These are phyloP conservation scores for Codiaeum variegatum DNA, from an alignment of 441 rosid genomes.

Conservation along the genomic window DNA sequence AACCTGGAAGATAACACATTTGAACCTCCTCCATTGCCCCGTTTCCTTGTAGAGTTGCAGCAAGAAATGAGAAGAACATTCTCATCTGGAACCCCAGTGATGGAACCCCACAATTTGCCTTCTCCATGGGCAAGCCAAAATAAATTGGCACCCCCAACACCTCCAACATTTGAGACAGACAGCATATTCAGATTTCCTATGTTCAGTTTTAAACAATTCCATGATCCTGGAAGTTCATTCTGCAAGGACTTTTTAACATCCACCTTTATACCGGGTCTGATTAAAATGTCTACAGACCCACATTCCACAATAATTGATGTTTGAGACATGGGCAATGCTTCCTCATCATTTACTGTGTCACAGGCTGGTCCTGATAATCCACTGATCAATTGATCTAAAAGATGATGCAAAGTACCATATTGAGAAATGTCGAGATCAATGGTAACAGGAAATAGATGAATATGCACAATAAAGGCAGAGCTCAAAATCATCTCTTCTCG, in stretches of 20 bases:
- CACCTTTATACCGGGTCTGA: constrained; percentile 56
- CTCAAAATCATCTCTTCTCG: constrained; percentile 66
- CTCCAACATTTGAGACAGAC: constrained; percentile 76
- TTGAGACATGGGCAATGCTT: constrained; percentile 43
- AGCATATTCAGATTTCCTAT: constrained; percentile 58
- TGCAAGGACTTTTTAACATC: constrained; percentile 56
- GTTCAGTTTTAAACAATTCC: constrained; percentile 65
- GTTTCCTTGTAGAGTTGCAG: constrained; percentile 75
- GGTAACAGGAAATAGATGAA: constrained; percentile 45
- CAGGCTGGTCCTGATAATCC: constrained; percentile 37
- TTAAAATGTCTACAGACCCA: constrained; percentile 62
- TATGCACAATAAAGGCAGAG: constrained; percentile 58
- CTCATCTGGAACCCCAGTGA: constrained; percentile 53
- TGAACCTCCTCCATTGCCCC: constrained; percentile 96
- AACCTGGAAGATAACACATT: constrained; percentile 77
- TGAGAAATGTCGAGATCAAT: constrained; percentile 49
- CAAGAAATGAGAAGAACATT: constrained; percentile 81
- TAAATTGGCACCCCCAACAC: constrained; percentile 53
- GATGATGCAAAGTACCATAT: constrained; percentile 40
- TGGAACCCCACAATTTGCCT: constrained; percentile 75
- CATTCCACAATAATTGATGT: constrained; percentile 70
- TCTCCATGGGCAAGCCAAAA: constrained; percentile 85
- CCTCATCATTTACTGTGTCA: constrained; percentile 26
- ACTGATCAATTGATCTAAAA: constrained; percentile 50
- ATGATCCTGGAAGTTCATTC: constrained; percentile 87